A percentile compares a stretch with the other conserved stretches of the same genome.
Conservation (phyloP, 1,139 yeast genomes). For the Tardiomyces digboiensis region DNA sequence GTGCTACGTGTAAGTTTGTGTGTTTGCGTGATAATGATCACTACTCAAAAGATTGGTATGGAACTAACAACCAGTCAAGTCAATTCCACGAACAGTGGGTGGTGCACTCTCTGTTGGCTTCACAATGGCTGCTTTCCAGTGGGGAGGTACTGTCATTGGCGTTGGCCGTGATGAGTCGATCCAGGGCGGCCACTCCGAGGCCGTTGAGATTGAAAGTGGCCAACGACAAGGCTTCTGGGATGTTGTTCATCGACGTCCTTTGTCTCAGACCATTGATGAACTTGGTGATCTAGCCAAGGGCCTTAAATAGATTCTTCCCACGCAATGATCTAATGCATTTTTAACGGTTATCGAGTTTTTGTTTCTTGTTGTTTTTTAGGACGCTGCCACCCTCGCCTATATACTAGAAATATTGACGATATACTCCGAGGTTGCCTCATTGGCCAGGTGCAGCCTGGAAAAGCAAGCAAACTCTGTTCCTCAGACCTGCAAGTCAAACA, state of each 20-base stretch:
- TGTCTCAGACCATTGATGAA: constrained; percentile 69
- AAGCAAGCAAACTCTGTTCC: too few species aligned
- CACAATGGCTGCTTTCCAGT: constrained; percentile 30
- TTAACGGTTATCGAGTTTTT: not conserved
- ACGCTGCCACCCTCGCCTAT: too few species aligned
- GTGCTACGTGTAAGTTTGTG: constrained; percentile 21
- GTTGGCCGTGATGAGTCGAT: constrained; percentile 29
- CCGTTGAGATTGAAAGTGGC: constrained; percentile 27
- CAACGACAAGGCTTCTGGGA: constrained; percentile 74
- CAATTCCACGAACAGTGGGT: constrained; percentile 37
- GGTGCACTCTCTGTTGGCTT: constrained; percentile 31
- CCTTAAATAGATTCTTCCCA: constrained; percentile 7
- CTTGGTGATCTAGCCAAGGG: constrained; percentile 41
- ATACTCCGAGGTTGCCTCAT: too few species aligned
- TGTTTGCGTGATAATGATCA: too few species aligned
- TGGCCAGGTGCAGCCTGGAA: too few species aligned
- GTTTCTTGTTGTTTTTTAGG: not conserved
- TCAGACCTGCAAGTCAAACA: too few species aligned
- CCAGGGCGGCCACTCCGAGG: constrained; percentile 19
- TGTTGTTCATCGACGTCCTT: constrained; percentile 70
- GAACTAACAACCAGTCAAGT: constrained; percentile 19
- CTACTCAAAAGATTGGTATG: too few species aligned
- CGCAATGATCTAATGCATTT: not conserved
- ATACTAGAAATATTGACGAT: too few species aligned
- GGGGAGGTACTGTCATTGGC: constrained; percentile 35